A percentile compares a stretch with the other conserved stretches of the same genome.
These are phyloP conservation scores for Skeletonema tropicum DNA, from an alignment of 108 stramenopile genomes.

Conservation along the genomic window DNA sequence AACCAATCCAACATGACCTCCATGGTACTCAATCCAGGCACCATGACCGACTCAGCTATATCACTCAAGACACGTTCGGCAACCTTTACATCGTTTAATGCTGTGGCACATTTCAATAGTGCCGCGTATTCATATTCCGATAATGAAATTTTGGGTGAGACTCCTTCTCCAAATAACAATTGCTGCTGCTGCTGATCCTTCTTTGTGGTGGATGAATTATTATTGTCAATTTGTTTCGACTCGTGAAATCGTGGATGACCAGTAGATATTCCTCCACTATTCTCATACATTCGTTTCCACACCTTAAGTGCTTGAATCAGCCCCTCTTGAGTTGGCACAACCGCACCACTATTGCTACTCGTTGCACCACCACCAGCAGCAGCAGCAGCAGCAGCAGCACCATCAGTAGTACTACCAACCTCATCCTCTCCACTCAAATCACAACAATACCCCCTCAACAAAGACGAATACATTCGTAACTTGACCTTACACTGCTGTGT, in stretches of 20 bases:
- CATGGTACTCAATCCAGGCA: constrained; percentile 66
- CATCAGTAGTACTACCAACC: background rate
- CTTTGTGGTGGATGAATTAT: background rate
- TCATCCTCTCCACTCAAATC: constrained; percentile 18
- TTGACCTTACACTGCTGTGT: constrained; percentile 76
- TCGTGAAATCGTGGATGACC: constrained; percentile 11
- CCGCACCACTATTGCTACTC: no score
- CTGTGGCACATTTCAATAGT: constrained; percentile 61
- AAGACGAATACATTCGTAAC: constrained; percentile 72
- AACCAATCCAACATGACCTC: constrained; percentile 77
- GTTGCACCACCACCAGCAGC: background rate
- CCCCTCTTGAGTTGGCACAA: constrained; percentile 20
- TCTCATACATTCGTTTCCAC: constrained; percentile 63
- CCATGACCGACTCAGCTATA: constrained; percentile 76
- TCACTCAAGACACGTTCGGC: constrained; percentile 72
- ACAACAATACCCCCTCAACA: constrained; percentile 70
- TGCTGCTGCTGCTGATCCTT: background rate
- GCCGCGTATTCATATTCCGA: constrained; percentile 76
- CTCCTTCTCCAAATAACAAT: constrained; percentile 45
- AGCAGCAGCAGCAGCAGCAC: no score
- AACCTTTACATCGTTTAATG: constrained; percentile 48
- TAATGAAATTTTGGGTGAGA: constrained; percentile 47
- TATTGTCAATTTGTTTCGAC: background rate
- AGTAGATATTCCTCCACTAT: constrained; percentile 39
- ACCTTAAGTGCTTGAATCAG: constrained; percentile 54